Evolutionary conservation across 1,139 yeast genomes (phyloP).

Genomic region (Arxiozyma slooffiae): DNA sequence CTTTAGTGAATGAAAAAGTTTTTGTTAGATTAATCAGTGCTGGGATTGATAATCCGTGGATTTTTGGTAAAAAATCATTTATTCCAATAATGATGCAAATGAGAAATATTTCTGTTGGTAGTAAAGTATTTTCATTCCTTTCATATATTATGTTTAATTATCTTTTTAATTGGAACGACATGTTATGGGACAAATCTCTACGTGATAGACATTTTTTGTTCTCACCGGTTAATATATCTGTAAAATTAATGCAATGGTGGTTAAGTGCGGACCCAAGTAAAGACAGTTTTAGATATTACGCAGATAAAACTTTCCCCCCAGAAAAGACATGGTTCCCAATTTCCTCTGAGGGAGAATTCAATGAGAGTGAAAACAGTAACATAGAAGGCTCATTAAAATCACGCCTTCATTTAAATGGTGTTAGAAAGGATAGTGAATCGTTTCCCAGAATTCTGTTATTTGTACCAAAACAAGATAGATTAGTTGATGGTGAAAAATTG

Average conservation of each 20-base stretch:
- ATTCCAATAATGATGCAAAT: conserved; percentile 48
- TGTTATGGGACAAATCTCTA: conserved; percentile 60
- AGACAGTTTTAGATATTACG: conserved; percentile 21
- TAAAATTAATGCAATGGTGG: conserved; percentile 90
- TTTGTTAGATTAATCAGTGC: conserved; percentile 39
- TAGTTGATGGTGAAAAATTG: conserved; percentile 52
- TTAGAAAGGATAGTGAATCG: too few species aligned
- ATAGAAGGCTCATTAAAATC: too few species aligned
- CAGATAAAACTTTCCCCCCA: conserved; percentile 25
- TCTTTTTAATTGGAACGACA: conserved; percentile 77
- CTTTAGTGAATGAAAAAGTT: conserved; percentile 45
- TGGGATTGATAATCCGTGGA: conserved; percentile 33
- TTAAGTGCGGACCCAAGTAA: conserved; percentile 30
- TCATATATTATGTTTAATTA: conserved; percentile 76
- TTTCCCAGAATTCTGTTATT: conserved; percentile 37
- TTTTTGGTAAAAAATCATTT: conserved; percentile 56
- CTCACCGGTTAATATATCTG: conserved; percentile 76
- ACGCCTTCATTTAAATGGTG: too few species aligned
- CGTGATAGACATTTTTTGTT: conserved; percentile 69
- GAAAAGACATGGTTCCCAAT: conserved; percentile 27
- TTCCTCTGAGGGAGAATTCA: too few species aligned
- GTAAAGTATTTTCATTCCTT: conserved; percentile 45
- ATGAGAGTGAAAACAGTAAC: conserved; percentile 2
- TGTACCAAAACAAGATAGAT: conserved; percentile 44
- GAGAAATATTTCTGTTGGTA: conserved; percentile 39